Percentiles rank a stretch among this genome's conserved stretches.
Evolutionary conservation across 2,329 filamentous ascomycete genomes (phyloP).

Genomic region (Didymella pomorum): DNA sequence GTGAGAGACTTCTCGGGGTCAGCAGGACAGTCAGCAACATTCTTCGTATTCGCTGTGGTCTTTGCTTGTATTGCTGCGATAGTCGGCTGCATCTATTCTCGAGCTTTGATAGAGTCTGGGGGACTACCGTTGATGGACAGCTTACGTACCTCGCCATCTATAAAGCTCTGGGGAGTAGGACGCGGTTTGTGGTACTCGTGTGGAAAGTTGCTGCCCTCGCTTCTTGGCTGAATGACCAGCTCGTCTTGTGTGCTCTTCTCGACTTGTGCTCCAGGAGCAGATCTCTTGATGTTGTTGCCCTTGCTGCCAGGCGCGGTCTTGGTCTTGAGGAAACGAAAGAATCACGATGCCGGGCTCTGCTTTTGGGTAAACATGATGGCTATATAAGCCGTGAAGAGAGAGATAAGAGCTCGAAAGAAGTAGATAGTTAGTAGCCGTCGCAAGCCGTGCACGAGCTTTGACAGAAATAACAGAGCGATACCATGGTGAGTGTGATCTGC

Average conservation of each 20-base stretch:
- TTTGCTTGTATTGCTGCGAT: not conserved
- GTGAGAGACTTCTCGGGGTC: not conserved
- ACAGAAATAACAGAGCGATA: not conserved
- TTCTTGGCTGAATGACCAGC: too few species aligned
- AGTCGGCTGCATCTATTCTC: not conserved
- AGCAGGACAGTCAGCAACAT: too few species aligned
- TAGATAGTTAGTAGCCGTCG: not conserved
- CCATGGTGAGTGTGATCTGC: not conserved
- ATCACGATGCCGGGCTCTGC: not conserved
- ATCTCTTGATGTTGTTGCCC: slow-evolving; percentile 11
- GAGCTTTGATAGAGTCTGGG: not conserved
- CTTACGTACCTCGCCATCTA: slow-evolving; percentile 1
- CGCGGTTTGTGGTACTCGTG: not conserved
- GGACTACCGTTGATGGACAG: not conserved
- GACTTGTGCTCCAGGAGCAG: not conserved
- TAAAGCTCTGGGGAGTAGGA: not conserved
- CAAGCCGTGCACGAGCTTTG: not conserved
- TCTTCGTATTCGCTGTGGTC: not conserved
- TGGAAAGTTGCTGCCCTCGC: not conserved
- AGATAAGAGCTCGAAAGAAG: not conserved
- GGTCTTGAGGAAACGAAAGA: not conserved
- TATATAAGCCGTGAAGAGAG: not conserved
- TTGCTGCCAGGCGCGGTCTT: not conserved
- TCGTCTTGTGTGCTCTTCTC: not conserved
- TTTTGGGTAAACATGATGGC: not conserved